Conservation (phyloP, 306 rosid species). For the Alnus rubra region DNA sequence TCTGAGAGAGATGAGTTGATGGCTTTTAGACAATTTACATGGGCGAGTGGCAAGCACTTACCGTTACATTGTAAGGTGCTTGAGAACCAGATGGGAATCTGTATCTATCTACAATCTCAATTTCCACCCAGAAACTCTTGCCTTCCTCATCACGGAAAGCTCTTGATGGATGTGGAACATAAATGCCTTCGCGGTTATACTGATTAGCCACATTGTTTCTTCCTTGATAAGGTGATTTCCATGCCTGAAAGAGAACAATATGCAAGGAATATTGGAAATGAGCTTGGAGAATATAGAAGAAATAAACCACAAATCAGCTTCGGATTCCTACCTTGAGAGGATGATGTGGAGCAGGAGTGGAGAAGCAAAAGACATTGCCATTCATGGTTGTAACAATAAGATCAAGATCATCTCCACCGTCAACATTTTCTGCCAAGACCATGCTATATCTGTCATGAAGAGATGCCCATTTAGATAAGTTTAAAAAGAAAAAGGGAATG, state of each 20-base stretch:
- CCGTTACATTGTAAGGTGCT: slow-evolving; percentile 90
- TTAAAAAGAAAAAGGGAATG: neutral
- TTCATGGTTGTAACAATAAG: slow-evolving; percentile 94
- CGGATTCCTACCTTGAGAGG: slow-evolving; percentile 76
- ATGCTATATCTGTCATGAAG: slow-evolving; percentile 83
- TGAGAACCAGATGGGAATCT: slow-evolving; percentile 89
- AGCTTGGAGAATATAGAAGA: neutral
- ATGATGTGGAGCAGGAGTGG: slow-evolving; percentile 87
- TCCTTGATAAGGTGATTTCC: slow-evolving; percentile 83
- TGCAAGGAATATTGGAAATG: slow-evolving; percentile 4
- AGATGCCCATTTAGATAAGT: neutral
- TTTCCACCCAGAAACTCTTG: slow-evolving; percentile 85
- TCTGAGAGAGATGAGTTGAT: neutral
- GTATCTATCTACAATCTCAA: slow-evolving; percentile 79
- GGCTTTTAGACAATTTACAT: neutral
- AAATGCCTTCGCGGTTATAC: slow-evolving; percentile 80
- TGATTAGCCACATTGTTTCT: slow-evolving; percentile 72
- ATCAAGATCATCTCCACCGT: slow-evolving; percentile 99
- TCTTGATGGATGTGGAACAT: slow-evolving; percentile 79
- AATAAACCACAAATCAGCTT: slow-evolving; percentile 27
- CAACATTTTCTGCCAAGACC: slow-evolving; percentile 98
- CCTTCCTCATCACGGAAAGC: slow-evolving; percentile 98
- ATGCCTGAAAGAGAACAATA: slow-evolving; percentile 57
- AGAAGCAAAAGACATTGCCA: slow-evolving; percentile 96
- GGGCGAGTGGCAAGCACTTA: slow-evolving; percentile 30